phyloP scores from a whole-genome alignment of 2,329 filamentous ascomycete species.

The Ophidiomyces ophidiicola region DNA sequence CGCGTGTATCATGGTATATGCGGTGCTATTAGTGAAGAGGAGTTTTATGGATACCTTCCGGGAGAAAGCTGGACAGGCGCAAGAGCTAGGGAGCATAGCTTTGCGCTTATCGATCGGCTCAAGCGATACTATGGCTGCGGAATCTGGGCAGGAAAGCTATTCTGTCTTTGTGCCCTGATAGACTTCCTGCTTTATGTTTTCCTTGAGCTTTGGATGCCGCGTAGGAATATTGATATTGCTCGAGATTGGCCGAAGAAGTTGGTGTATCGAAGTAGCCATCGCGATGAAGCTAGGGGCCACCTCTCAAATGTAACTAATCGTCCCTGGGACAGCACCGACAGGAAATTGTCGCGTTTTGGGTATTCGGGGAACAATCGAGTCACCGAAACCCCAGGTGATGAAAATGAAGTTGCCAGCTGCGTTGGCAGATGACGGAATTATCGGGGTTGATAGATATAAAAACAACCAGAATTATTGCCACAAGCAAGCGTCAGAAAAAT shows the following conservation, averaged over 20 bases:
- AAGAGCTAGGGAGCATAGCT: conserved; percentile 63
- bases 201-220: conserved; percentile 74
- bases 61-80: conserved; percentile 58
- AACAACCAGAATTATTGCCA: too few species aligned
- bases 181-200: conserved; percentile 87
- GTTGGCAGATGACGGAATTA: too few species aligned
- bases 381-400: too few species aligned
- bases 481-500: too few species aligned
- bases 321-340: conserved; percentile 2
- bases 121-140: conserved; percentile 97
- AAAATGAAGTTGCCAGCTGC: too few species aligned
- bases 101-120: conserved; percentile 83
- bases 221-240: conserved; percentile 76
- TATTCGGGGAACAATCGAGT: too few species aligned
- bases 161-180: conserved; percentile 85
- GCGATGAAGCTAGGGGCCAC: neutral
- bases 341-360: neutral
- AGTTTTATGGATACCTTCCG: conserved; percentile 75
- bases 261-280: neutral
- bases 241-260: conserved; percentile 83
- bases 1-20: conserved; percentile 89
- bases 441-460: too few species aligned
- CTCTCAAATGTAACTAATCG: neutral
- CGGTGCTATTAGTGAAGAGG: conserved; percentile 69
- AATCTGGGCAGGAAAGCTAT: conserved; percentile 95